Percentiles rank a stretch among this genome's conserved stretches.
phyloP scores from a whole-genome alignment of 306 rosid genomes.

The Vigna trinervia region DNA sequence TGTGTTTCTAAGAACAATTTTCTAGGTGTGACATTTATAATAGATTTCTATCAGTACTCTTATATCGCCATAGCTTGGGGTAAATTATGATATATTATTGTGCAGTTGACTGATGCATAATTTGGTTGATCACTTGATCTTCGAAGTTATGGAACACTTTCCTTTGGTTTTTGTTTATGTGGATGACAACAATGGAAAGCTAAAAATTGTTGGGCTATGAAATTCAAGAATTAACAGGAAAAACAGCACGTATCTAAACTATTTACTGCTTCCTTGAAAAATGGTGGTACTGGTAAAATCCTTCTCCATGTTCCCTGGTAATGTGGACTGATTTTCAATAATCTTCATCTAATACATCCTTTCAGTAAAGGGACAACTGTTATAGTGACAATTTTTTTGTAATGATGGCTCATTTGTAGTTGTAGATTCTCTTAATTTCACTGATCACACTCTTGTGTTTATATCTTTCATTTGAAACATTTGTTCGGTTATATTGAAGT shows the following conservation, averaged over 20 bases:
- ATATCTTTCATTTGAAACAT: background rate
- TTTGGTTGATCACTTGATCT: constrained; percentile 25
- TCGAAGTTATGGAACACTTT: background rate
- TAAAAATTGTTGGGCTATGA: constrained; percentile 18
- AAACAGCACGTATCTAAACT: background rate
- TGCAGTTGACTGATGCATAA: background rate
- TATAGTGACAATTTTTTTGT: background rate
- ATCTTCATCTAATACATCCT: background rate
- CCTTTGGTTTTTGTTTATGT: constrained; percentile 9
- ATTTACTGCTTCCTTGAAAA: constrained; percentile 19
- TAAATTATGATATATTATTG: background rate
- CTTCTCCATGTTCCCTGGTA: background rate
- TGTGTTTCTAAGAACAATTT: constrained; percentile 8
- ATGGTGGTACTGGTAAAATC: constrained; percentile 4
- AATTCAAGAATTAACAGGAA: background rate
- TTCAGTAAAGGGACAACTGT: background rate
- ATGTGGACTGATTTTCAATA: constrained; percentile 5
- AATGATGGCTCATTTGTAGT: background rate
- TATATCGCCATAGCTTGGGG: background rate
- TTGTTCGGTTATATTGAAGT: background rate
- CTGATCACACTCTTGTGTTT: background rate
- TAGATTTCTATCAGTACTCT: constrained; percentile 5
- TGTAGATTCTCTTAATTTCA: constrained; percentile 1
- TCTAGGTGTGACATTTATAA: background rate
- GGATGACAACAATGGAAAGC: constrained; percentile 20